phyloP scores from a whole-genome alignment of 1,139 yeast species.

The Kodamaea fungicola region DNA sequence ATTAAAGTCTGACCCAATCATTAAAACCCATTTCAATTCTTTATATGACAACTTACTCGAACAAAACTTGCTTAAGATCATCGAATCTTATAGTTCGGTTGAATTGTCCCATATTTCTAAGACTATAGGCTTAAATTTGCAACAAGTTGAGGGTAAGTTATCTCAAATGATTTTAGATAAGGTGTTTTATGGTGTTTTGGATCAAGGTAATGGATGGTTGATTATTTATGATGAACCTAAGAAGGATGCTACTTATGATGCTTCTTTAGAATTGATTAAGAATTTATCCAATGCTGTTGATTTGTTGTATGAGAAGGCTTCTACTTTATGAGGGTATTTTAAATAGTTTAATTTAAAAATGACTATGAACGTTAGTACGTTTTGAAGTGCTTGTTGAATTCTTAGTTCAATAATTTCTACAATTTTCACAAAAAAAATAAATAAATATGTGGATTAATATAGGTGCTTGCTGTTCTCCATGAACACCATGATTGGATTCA shows the following conservation, averaged over 20 bases:
- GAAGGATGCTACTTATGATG: slow-evolving; percentile 84
- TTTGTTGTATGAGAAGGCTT: slow-evolving; percentile 88
- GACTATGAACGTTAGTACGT: too few relatives aligned
- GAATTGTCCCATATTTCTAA: slow-evolving; percentile 87
- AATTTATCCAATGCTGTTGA: slow-evolving; percentile 89
- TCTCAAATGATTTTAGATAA: slow-evolving; percentile 96
- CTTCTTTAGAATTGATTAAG: slow-evolving; percentile 81
- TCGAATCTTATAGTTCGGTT: slow-evolving; percentile 93
- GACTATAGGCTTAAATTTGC: slow-evolving; percentile 81
- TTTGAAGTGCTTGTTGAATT: too few relatives aligned
- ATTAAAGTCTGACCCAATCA: slow-evolving; percentile 80
- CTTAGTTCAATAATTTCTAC: too few relatives aligned
- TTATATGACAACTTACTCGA: slow-evolving; percentile 90
- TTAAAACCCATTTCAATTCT: slow-evolving; percentile 88
- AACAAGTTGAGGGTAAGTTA: slow-evolving; percentile 90
- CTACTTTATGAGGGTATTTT: slow-evolving; percentile 40
- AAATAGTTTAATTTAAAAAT: too few relatives aligned
- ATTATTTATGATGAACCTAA: slow-evolving; percentile 87
- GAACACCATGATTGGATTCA: too few relatives aligned
- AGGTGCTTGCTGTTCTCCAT: too few relatives aligned
- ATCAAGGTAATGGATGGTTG: slow-evolving; percentile 98
- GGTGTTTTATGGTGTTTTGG: slow-evolving; percentile 91
- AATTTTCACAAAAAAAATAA: too few relatives aligned
- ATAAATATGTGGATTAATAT: too few relatives aligned
- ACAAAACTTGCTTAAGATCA: slow-evolving; percentile 88